Evolutionary conservation across 768 basidiomycete genomes (phyloP).

Genomic region (Amanita polypyramis): DNA sequence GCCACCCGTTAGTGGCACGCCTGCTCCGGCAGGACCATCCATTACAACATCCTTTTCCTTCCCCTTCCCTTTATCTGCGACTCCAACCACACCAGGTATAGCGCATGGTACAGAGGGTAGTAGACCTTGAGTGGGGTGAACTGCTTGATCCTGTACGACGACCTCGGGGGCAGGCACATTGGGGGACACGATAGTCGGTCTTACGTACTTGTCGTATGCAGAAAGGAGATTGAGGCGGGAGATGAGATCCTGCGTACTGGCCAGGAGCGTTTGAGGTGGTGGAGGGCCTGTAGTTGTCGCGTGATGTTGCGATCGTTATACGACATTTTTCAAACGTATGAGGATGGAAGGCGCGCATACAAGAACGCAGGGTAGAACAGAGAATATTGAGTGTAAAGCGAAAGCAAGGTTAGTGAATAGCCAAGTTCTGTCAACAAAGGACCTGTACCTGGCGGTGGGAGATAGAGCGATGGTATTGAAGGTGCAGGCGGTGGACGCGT

Average conservation of each 20-base stretch:
- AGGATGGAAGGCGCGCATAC: background rate
- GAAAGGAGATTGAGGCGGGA: constrained; percentile 57
- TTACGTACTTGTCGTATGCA: constrained; percentile 77
- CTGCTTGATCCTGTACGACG: background rate
- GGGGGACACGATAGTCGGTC: constrained; percentile 32
- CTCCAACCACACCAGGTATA: constrained; percentile 10
- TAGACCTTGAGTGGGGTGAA: background rate
- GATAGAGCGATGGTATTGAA: constrained; percentile 24
- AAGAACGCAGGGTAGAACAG: constrained; percentile 2
- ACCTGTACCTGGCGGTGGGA: constrained; percentile 31
- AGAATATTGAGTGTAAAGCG: constrained; percentile 4
- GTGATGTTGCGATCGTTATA: background rate
- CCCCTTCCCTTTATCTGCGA: constrained; percentile 40
- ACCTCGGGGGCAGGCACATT: constrained; percentile 10
- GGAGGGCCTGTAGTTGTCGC: constrained; percentile 20
- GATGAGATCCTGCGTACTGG: constrained; percentile 74
- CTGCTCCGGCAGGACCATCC: constrained; percentile 18
- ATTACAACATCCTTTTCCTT: constrained; percentile 26
- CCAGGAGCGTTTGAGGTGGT: constrained; percentile 39
- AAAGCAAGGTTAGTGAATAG: background rate
- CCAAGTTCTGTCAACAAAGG: background rate
- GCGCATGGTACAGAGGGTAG: background rate
- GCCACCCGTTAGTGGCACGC: constrained; percentile 23
- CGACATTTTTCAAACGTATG: background rate
- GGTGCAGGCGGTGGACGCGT: constrained; percentile 18